Evolutionary conservation across 2,329 filamentous ascomycete species (phyloP), one percentile per base, ranked within the genome.

Genomic region (Neoascochyta sp.): DNA sequence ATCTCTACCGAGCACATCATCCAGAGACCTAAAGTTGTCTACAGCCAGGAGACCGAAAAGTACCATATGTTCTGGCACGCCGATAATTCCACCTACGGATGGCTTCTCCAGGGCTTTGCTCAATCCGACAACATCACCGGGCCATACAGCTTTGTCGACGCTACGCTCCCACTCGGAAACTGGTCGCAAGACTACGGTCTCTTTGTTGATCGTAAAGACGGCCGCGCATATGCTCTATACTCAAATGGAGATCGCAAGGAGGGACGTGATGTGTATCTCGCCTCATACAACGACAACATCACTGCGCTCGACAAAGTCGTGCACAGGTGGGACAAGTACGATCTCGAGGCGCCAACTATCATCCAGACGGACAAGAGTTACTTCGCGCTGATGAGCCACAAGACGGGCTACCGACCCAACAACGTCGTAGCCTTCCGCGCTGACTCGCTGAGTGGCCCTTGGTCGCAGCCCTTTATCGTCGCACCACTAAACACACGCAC

Each of bases 51-150:
- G 2, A 68, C 70, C 0, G 60, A 66, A 3, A 66, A 78, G 44
- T 81, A 79, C 37, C 75, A 79, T 38, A 74, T 75, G 73, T 71
- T 71, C 68, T 79, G 75, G 75, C 75, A 79, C 38, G 75, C 75
- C 16, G 75, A 78, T 37, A 76, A 79, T 37, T 66, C 66, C 5
- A 72, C 66, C 0, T 79, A 79, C 37, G 72, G 73, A 7, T 65
- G 69, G 42, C 65, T 78, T 0, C 65, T 78, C 0, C 75, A 79
- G 54, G 75, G 75, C 0, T 61, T 77, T 18, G 75, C 75, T 3
- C 69, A 68, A 2, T 66, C 74, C 0, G 68, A 74, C 32, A 69
- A 65, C 16, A 70, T 75, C 32, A 64, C 62, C 0, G 75, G 75
- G 0, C 75, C 75, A 0, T 78, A 78, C 49, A 65, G 47, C 2